Evolutionary conservation across 495 filamentous ascomycete species (phyloP).

Genomic region (Aspergillus sclerotioniger): DNA sequence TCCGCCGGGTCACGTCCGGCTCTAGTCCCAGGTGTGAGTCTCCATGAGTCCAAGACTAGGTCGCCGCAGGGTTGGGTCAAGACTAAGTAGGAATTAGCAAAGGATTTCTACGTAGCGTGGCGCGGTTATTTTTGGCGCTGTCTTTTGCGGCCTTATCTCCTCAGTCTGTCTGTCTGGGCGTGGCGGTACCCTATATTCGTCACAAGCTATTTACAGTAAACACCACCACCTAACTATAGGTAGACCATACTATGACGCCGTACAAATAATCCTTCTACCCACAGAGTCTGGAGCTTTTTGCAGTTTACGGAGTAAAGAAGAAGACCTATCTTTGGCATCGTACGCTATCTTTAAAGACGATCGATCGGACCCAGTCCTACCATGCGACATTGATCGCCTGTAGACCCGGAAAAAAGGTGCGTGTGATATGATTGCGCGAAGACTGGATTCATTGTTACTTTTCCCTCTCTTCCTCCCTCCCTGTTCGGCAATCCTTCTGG

Average conservation of each 20-base stretch:
- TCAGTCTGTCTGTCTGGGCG: background rate
- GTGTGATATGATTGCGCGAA: too few relatives aligned
- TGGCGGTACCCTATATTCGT: too few relatives aligned
- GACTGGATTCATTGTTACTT: background rate
- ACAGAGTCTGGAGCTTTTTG: background rate
- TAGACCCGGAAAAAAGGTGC: too few relatives aligned
- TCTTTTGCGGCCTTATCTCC: slow-evolving; percentile 1
- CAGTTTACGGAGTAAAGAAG: background rate
- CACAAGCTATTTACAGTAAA: too few relatives aligned
- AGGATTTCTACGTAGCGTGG: background rate
- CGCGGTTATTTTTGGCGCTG: background rate
- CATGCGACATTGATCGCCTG: too few relatives aligned
- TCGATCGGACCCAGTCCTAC: too few relatives aligned
- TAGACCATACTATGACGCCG: background rate
- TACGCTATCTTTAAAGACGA: too few relatives aligned
- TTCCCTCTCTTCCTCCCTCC: background rate
- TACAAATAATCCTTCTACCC: background rate
- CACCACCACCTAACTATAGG: too few relatives aligned
- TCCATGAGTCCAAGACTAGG: background rate
- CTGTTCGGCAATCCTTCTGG: background rate
- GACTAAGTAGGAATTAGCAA: background rate
- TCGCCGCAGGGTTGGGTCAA: background rate
- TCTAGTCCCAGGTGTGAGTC: background rate
- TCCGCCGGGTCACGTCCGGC: background rate
- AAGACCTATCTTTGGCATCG: background rate